Conservation (phyloP, 192 early-diverging fungal species). For the Phlyctochytrium bullatum region DNA sequence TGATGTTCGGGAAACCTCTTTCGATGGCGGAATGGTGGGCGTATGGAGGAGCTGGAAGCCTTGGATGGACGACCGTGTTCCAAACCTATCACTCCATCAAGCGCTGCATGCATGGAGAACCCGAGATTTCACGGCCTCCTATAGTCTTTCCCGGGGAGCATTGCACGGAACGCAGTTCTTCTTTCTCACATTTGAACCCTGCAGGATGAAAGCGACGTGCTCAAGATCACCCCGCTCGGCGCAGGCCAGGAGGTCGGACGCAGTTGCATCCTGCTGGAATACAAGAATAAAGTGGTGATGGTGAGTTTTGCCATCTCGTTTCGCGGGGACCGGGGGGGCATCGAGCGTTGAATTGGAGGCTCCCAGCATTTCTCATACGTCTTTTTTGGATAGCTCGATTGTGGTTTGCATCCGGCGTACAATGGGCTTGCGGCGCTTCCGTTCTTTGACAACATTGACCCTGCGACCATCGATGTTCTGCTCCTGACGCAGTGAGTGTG, state of each 20-base stretch:
- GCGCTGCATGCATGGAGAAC: too few relatives aligned
- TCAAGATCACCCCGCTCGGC: constrained; percentile 90
- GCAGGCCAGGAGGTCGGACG: constrained; percentile 98
- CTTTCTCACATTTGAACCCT: too few relatives aligned
- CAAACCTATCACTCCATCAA: too few relatives aligned
- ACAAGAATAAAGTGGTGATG: constrained; percentile 95
- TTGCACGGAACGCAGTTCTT: too few relatives aligned
- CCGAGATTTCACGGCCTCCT: too few relatives aligned
- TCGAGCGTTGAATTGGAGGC: too few relatives aligned
- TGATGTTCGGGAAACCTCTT: too few relatives aligned
- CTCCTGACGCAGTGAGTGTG: constrained; percentile 84
- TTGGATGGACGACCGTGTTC: too few relatives aligned
- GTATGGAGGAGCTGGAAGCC: too few relatives aligned
- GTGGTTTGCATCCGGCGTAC: constrained; percentile 92
- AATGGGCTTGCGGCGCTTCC: constrained; percentile 88
- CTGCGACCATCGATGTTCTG: constrained; percentile 80
- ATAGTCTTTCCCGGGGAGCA: too few relatives aligned
- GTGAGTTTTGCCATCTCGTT: constrained; percentile 18
- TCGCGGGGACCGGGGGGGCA: too few relatives aligned
- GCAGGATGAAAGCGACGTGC: constrained; percentile 68
- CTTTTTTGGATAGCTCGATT: constrained; percentile 70
- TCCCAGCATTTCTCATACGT: background rate
- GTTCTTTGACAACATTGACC: constrained; percentile 94
- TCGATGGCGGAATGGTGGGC: too few relatives aligned
- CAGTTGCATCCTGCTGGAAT: constrained; percentile 88